Evolutionary conservation across 2,329 filamentous ascomycete genomes (phyloP).

Genomic region (Diaporthe humulicola): DNA sequence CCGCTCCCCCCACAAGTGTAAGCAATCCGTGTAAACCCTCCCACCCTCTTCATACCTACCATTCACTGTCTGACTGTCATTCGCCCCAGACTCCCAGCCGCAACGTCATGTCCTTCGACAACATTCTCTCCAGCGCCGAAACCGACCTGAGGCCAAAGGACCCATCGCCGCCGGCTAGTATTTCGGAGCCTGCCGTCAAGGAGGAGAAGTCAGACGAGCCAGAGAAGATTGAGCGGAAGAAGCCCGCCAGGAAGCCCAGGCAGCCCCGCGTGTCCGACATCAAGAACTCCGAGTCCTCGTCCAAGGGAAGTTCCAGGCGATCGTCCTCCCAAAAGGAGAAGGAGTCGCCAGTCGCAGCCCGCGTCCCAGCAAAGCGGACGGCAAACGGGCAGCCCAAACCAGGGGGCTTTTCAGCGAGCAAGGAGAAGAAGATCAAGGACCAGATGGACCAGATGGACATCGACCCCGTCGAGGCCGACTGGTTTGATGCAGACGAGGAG

Average conservation of each 20-base stretch:
- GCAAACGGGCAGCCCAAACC: slow-evolving; percentile 69
- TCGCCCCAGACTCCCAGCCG: slow-evolving; percentile 75
- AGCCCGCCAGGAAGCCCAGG: slow-evolving; percentile 58
- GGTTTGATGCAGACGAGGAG: slow-evolving; percentile 59
- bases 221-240: slow-evolving; percentile 49
- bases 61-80: slow-evolving; percentile 11
- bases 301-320: slow-evolving; percentile 63
- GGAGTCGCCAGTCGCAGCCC: slow-evolving; percentile 57
- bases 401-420: slow-evolving; percentile 63
- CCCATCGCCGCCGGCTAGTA: slow-evolving; percentile 23
- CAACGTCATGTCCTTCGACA: slow-evolving; percentile 93
- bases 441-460: slow-evolving; percentile 65
- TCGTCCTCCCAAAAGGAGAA: slow-evolving; percentile 60
- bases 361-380: slow-evolving; percentile 69
- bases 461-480: slow-evolving; percentile 58
- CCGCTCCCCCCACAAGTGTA: slow-evolving; percentile 54
- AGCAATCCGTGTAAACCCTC: slow-evolving; percentile 41
- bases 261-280: slow-evolving; percentile 63
- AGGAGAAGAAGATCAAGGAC: slow-evolving; percentile 78
- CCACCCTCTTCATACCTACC: slow-evolving; percentile 7
- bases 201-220: slow-evolving; percentile 40
- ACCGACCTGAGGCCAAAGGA: slow-evolving; percentile 68
- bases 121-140: slow-evolving; percentile 87
- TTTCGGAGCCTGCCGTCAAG: slow-evolving; percentile 36
- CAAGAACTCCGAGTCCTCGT: slow-evolving; percentile 60